Evolutionary conservation across 2,329 filamentous ascomycete genomes (phyloP).

Genomic region (Coniochaeta prunicola): DNA sequence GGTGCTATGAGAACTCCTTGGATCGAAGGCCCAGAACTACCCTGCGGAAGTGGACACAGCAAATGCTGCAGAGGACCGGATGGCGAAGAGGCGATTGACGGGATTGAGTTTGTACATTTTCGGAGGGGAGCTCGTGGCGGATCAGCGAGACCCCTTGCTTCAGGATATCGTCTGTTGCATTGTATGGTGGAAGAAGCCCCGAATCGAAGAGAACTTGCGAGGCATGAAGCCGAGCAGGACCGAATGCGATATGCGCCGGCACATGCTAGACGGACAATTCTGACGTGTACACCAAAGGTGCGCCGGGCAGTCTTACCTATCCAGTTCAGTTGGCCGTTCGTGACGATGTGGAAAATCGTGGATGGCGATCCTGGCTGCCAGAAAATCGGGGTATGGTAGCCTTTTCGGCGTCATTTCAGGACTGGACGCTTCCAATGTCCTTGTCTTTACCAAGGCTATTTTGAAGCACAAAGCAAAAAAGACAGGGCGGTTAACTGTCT

Average conservation of each 20-base stretch:
- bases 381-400: background rate
- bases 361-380: background rate
- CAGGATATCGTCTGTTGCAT: background rate
- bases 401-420: background rate
- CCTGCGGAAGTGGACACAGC: background rate
- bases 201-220: background rate
- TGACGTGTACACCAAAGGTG: background rate
- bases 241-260: background rate
- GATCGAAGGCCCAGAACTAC: background rate
- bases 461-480: too few species aligned
- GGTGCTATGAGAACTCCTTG: background rate
- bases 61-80: too few species aligned
- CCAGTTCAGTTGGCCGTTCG: background rate
- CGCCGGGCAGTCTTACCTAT: background rate
- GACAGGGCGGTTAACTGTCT: too few species aligned
- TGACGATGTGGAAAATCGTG: background rate
- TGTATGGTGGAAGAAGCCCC: background rate
- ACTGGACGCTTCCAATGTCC: background rate
- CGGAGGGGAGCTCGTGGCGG: background rate
- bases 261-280: background rate
- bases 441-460: too few species aligned
- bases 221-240: background rate
- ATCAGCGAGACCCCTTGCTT: background rate
- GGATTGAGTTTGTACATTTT: background rate
- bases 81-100: background rate